Base-by-base conservation (phyloP, 495 filamentous ascomycete species). In the Penicillium samsonianum region DNA sequence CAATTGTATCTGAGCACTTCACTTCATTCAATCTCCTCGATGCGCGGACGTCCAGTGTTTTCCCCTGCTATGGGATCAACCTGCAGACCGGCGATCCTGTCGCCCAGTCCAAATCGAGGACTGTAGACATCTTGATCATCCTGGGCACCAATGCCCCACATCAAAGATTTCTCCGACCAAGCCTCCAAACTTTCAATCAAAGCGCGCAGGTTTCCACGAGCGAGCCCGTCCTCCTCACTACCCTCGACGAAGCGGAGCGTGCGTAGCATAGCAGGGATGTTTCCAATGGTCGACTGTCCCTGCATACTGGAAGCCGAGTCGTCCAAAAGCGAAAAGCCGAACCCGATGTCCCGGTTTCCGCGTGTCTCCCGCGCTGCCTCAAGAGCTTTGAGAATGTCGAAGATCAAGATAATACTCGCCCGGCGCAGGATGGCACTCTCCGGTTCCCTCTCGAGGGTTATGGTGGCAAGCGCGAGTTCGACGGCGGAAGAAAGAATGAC, bases 401-500 rank as follows among this genome's bases (percentile, higher is more conserved):
- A 72, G 19, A 94, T 70, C 11, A 91, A 72, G 17, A 92, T 63
- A 1, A 85, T 84, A 3, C 90, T 90, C 23, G 90, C 84, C 7
- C 91, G 80, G 22, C 91, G 75, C 25, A 95, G 68, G 31, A 94
- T 92, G 0, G 85, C 88, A 38, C 80, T 83, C 63, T 89, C 90
- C 0, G 73, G 56, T 8, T 76, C 78, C 0, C 72, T 71, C 63
- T 95, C 91, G 0, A 91, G 67, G 2, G 83, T 82, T 6, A 95
- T 71, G 5, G 90, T 82, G 10, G 79, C 68, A 7, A 93, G 73
- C 23, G 84, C 81, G 14, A 91, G 73, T 41, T 92, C 89, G 9
- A 95, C 74, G 3, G 82, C 82, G 2, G 78, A 76, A 2, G 82
- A 77, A 9, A 88, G 69, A 4, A 84, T 65, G 0, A 63, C 55